Conservation (phyloP, 139 green algal species). For the Closterium sp. region DNA sequence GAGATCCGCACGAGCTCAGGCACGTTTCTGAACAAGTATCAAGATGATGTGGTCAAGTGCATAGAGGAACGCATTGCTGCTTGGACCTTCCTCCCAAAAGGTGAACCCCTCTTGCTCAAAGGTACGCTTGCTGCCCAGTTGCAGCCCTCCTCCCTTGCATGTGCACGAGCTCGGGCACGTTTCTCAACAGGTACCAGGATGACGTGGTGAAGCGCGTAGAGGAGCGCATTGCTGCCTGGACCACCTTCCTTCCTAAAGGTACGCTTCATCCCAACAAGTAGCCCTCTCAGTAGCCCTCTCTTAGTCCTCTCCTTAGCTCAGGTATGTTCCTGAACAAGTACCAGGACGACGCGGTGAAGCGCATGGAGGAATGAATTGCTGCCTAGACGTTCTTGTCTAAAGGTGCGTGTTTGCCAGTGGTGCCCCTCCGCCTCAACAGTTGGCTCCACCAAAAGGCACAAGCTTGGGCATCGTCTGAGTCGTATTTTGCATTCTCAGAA, state of each 20-base stretch:
- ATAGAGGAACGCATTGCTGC: constrained; percentile 21
- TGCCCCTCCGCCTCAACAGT: too few species aligned
- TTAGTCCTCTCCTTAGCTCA: background rate
- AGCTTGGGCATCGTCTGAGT: too few species aligned
- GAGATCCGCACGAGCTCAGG: constrained; percentile 42
- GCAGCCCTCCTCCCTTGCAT: background rate
- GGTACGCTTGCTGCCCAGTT: background rate
- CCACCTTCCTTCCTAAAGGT: background rate
- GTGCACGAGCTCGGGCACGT: constrained; percentile 35
- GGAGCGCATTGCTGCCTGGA: constrained; percentile 5
- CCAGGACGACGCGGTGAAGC: background rate
- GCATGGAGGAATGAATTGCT: constrained; percentile 13
- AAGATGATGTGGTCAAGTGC: constrained; percentile 2
- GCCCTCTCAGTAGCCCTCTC: background rate
- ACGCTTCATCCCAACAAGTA: too few species aligned
- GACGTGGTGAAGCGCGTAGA: too few species aligned
- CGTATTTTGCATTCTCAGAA: too few species aligned
- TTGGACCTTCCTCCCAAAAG: constrained; percentile 36
- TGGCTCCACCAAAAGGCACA: too few species aligned
- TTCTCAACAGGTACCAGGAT: constrained; percentile 18
- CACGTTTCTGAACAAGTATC: constrained; percentile 31
- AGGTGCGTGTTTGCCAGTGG: constrained; percentile 5
- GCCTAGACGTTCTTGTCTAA: constrained; percentile 15
- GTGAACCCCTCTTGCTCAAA: background rate
- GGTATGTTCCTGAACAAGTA: constrained; percentile 29